Evolutionary conservation across 1,284 basidiomycete species (phyloP), one percentile per base, ranked within the genome.

Genomic region (Tilletiaria anomala): DNA sequence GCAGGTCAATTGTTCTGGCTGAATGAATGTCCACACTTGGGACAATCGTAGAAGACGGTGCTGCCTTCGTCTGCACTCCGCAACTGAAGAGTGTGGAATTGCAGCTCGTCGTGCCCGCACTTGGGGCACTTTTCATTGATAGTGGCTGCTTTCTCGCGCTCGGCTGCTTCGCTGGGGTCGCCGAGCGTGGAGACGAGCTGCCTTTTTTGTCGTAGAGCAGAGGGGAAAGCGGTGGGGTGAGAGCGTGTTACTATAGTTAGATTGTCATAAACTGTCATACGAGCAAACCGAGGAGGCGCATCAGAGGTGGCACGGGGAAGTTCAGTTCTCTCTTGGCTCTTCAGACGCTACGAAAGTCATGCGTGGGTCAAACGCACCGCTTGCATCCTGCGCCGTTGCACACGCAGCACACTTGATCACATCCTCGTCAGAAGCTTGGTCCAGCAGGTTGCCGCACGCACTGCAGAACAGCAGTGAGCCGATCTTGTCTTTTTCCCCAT

Each of bases 401-500:
- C 91, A 96, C 58, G 89, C 86, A 60, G 83, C 81, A 70, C 91
- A 97, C 17, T 70, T 73, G 33, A 96, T 82, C 26, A 74, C 72
- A 41, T 76, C 73, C 57, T 86, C 79, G 45, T 84, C 85, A 48
- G 73, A 72, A 0, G 91, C 89, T 17, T 89, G 71, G 54, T 83
- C 78, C 17, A 97, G 78, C 33, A 97, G 71, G 0, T 84, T 88
- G 14, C 87, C 87, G 61, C 91, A 97, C 46, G 79, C 75, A 5
- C 83, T 82, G 70, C 91, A 97, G 70, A 97, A 96, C 35, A 96
- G 73, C 19, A 96, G 73, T 4, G 88, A 88, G 40, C 91, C 87
- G 78, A 69, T 66, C 34, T 61, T 60, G 46, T 65, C 59, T 55
- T n/a, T 4, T 24, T n/a, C n/a, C n/a, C n/a, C n/a, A n/a, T n/a